Base-by-base conservation (phyloP, 2,329 filamentous ascomycete genomes). In the Monilinia aucupariae region DNA sequence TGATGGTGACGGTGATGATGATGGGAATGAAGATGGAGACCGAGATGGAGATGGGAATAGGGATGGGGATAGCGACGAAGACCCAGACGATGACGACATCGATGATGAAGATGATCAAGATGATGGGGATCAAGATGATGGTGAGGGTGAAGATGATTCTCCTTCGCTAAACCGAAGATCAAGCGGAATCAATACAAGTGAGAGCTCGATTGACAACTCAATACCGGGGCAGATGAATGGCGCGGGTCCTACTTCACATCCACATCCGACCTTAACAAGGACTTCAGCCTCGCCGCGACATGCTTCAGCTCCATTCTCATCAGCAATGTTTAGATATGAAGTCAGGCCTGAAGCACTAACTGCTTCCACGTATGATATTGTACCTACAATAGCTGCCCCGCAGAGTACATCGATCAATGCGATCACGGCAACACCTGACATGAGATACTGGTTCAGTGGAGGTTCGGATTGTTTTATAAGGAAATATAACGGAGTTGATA, bases 341-440 rank as follows among this genome's bases (percentile, higher is more conserved):
- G 81, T 92, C n/a, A 85, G 90, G 0, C 81, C 87, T 13, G 92
- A 96, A 72, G 89, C 86, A n/a, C 78, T 96, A 56, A 87, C 82
- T 1, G 93, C 94, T 17, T 79, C 82, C 48, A 84, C 89, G 2
- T 99, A 97, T 78, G 94, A 99, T 74, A 96, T 99, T 65, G 89
- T 96, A 1, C 94, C 94, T 1, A 97, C 94, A 27, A 97, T 97
- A 78, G 94, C 94, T 2, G 94, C 94, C 3, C 94, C 94, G 0
- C 92, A 97, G 75, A 90, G 91, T 66, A 99, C 94, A 3, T 97
- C 92, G 60, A 91, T 99, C 76, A 99, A 99, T 73, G 88, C 92
- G 12, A 84, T 99, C 64, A 87, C 92, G 30, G 88, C 94, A 39
- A 99, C 94, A 0, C 92, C 92, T 2, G 94, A 99, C 75, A 88